These are phyloP conservation scores for Malassezia dermatis DNA, from an alignment of 1,284 basidiomycete genomes.

Conservation along the genomic window DNA sequence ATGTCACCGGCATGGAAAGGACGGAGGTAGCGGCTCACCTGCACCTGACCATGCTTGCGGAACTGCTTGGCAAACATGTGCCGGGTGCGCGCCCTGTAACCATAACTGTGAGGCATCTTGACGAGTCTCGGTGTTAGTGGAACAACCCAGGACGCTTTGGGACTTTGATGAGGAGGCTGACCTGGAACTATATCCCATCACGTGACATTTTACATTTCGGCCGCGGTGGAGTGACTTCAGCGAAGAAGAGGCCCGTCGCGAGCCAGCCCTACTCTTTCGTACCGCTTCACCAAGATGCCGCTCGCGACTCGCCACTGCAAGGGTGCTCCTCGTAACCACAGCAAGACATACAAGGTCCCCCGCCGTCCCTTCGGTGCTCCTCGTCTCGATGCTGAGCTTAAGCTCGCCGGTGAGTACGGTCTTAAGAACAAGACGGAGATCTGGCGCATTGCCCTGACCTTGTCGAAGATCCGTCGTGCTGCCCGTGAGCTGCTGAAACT, in stretches of 20 bases:
- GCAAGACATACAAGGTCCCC: slow-evolving; percentile 59
- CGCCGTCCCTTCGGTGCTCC: slow-evolving; percentile 93
- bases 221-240: neutral
- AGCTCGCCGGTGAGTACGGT: slow-evolving; percentile 99
- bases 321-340: slow-evolving; percentile 43
- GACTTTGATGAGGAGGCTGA: neutral
- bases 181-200: slow-evolving; percentile 15
- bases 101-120: slow-evolving; percentile 94
- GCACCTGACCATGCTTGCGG: slow-evolving; percentile 78
- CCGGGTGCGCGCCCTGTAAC: slow-evolving; percentile 99
- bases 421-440: slow-evolving; percentile 99
- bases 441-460: slow-evolving; percentile 90
- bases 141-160: neutral
- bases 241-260: slow-evolving; percentile 8
- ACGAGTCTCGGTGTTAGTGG: slow-evolving; percentile 4
- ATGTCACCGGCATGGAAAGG: slow-evolving; percentile 94
- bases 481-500: slow-evolving; percentile 99
- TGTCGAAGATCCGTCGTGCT: slow-evolving; percentile 99
- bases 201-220: slow-evolving; percentile 16
- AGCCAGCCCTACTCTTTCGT: neutral
- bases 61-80: slow-evolving; percentile 66
- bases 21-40: slow-evolving; percentile 83
- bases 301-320: slow-evolving; percentile 41
- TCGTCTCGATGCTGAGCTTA: slow-evolving; percentile 97
- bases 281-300: slow-evolving; percentile 16